phyloP scores from a whole-genome alignment of 1,284 basidiomycete genomes.

The Boletus smithii region DNA sequence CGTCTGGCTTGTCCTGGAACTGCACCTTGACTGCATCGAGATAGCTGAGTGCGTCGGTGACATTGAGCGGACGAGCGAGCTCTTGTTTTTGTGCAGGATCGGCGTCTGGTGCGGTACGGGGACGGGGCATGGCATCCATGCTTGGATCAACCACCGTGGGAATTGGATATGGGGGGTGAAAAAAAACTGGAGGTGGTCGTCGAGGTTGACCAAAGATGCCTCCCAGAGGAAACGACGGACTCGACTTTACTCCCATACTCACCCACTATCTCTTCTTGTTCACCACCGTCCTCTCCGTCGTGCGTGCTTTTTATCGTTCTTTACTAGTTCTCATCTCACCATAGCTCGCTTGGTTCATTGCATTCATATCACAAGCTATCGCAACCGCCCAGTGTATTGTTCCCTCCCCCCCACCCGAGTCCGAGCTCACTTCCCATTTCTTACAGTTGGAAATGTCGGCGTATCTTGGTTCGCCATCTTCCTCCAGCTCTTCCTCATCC shows the following conservation, averaged over 20 bases:
- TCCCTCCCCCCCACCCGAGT: too few relatives aligned
- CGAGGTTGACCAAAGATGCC: constrained; percentile 36
- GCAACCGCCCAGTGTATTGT: constrained; percentile 62
- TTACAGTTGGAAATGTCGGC: constrained; percentile 53
- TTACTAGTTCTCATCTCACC: constrained; percentile 4
- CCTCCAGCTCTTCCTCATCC: constrained; percentile 78
- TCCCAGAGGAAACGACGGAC: constrained; percentile 53
- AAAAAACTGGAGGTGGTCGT: constrained; percentile 4
- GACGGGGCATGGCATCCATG: constrained; percentile 21
- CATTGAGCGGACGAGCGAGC: constrained; percentile 62
- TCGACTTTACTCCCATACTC: constrained; percentile 81
- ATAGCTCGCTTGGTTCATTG: constrained; percentile 87
- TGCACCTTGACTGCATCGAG: constrained; percentile 95
- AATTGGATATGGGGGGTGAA: neutral
- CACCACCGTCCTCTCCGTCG: constrained; percentile 78
- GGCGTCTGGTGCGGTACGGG: constrained; percentile 22
- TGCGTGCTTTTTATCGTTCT: constrained; percentile 38
- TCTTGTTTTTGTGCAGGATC: too few relatives aligned
- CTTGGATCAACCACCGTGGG: constrained; percentile 15
- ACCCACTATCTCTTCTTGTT: constrained; percentile 88
- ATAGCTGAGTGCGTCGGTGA: constrained; percentile 94
- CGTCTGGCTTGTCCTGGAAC: constrained; percentile 90
- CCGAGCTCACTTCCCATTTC: too few relatives aligned
- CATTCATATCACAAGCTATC: constrained; percentile 81
- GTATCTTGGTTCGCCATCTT: constrained; percentile 92